Base-by-base conservation (phyloP, 352 stramenopile genomes). In the Globisporangium heterothallicum region DNA sequence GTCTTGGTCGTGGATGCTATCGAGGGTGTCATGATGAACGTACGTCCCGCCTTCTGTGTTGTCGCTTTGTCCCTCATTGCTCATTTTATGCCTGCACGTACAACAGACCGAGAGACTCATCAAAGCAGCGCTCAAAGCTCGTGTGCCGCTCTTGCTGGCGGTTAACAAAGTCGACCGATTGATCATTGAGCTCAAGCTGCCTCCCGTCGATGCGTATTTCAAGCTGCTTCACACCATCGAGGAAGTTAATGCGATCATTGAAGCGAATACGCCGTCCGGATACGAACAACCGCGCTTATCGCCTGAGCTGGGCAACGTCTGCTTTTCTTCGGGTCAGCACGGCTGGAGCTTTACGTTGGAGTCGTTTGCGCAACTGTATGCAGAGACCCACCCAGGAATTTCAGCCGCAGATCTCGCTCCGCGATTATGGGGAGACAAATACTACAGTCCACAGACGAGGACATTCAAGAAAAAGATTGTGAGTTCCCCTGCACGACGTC, bases 111-210 rank as follows among this genome's bases (percentile, higher is more conserved):
- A 99, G 68, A 78, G 96, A 34, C 41, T 98, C 18, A 78, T 99
- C 34, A 86, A 94, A 59, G 92, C 97, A 36, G 88, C 94, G 22
- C 70, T 99, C 40, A 61, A 75, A 14, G 85, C 97, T 30, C 86
- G 93, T 25, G 62, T 99, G 19, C 67, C 86, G 14, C 66, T 99
- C 2, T 70, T 89, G 10, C 73, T 99, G 18, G 80, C 94, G 27
- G 61, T 99, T 35, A 99, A 98, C 70, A 99, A 99, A 70, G 83
- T 99, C 36, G 97, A 99, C 71, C 93, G 97, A 0, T 70, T 99
- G 14, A 98, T 99, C 61, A 86, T 99, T 22, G 97, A 99, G 66
- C 79, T 99, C 35, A 99, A 99, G 69, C 64, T 99, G 9, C 96
- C 96, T 6, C 97, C 97, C 0, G 73, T 80, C 6, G 97, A 99